These are phyloP conservation scores for Citrus mangshanensis DNA, from an alignment of 345 rosid genomes.

Conservation along the genomic window DNA sequence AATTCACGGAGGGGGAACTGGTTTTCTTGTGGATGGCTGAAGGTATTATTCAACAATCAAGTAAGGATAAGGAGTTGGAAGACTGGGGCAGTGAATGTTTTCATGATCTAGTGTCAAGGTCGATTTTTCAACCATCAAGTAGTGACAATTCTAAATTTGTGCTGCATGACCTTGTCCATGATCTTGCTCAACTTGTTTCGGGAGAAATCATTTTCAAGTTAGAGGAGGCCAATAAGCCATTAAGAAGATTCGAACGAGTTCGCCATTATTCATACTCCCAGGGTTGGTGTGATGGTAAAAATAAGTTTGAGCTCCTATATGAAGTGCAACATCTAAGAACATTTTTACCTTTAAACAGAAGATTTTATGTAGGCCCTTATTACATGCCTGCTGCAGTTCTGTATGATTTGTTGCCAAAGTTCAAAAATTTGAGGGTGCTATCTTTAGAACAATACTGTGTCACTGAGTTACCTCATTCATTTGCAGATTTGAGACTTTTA, in stretches of 20 bases:
- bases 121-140: neutral
- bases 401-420: no score
- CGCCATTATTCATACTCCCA: neutral
- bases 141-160: neutral
- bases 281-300: neutral
- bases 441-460: no score
- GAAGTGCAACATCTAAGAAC: neutral
- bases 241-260: neutral
- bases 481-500: no score
- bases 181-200: neutral
- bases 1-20: neutral
- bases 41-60: neutral
- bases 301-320: neutral
- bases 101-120: neutral
- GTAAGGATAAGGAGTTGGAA: neutral
- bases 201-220: neutral
- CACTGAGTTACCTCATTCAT: no score
- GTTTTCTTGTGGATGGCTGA: neutral
- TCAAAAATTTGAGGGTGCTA: no score
- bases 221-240: neutral
- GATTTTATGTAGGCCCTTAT: fast-evolving
- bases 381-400: no score
- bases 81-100: neutral
- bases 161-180: neutral
- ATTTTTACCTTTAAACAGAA: neutral